Evolutionary conservation across 495 filamentous ascomycete species (phyloP).

Genomic region (Chaetomium tenue): DNA sequence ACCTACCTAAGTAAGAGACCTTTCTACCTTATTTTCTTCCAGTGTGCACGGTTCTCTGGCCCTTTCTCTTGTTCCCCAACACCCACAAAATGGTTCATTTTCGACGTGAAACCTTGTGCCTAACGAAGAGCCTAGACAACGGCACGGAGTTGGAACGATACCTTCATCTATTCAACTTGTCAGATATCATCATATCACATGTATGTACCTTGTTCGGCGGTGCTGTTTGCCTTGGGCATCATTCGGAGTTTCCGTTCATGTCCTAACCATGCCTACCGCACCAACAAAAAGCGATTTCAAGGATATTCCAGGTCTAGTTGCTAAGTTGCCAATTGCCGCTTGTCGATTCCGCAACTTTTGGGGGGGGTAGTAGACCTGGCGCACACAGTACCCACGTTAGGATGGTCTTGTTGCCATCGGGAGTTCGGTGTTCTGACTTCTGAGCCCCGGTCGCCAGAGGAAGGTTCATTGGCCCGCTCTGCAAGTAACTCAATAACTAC

Average conservation of each 20-base stretch:
- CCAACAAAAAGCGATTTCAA: not conserved
- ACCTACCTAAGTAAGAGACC: no score
- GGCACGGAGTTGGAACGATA: not conserved
- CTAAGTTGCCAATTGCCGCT: conserved; percentile 26
- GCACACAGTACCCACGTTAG: no score
- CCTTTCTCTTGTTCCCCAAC: no score
- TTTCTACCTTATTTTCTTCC: no score
- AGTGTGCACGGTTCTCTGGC: no score
- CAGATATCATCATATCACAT: no score
- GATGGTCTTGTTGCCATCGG: no score
- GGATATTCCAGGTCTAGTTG: conserved; percentile 13
- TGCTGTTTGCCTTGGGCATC: not conserved
- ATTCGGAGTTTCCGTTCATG: conserved; percentile 20
- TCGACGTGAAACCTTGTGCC: not conserved
- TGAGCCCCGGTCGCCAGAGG: no score
- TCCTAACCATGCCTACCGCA: not conserved
- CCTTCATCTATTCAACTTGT: not conserved
- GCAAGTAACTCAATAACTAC: no score
- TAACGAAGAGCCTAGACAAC: not conserved
- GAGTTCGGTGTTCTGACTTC: no score
- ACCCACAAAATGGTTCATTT: not conserved
- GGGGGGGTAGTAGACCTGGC: not conserved
- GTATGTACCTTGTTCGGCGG: not conserved
- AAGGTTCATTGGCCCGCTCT: no score
- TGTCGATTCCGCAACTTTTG: conserved; percentile 20